phyloP scores from a whole-genome alignment of 2,329 filamentous ascomycete species.

The Plenodomus biglobosus region DNA sequence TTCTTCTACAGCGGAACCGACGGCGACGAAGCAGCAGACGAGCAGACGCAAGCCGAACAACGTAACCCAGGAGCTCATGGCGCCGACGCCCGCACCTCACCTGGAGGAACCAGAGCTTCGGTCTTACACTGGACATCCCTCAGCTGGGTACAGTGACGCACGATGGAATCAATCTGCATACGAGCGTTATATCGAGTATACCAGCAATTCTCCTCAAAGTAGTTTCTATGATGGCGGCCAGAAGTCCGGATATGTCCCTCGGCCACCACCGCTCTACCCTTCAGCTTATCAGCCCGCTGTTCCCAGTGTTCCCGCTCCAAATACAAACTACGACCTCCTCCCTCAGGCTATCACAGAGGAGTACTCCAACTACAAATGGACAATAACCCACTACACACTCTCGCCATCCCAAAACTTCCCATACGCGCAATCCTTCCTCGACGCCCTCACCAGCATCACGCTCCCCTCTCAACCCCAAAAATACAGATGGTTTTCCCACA shows the following conservation, averaged over 20 bases:
- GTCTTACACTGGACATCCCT: background rate
- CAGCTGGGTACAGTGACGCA: background rate
- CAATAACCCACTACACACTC: conserved; percentile 24
- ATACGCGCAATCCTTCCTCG: conserved; percentile 15
- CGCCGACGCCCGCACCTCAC: too few species aligned
- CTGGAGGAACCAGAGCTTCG: background rate
- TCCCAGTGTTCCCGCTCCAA: too few species aligned
- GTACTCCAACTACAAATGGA: conserved; percentile 28
- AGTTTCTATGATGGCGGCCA: too few species aligned
- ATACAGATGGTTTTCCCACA: conserved; percentile 16
- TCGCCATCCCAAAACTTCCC: conserved; percentile 6
- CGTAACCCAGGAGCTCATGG: background rate
- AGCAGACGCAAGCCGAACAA: background rate
- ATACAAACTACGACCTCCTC: conserved; percentile 2
- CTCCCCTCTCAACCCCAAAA: conserved; percentile 3
- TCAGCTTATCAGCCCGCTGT: too few species aligned
- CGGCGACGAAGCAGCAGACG: too few species aligned
- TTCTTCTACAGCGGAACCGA: too few species aligned
- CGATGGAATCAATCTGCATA: too few species aligned
- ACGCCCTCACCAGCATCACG: conserved; percentile 8
- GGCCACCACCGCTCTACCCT: too few species aligned
- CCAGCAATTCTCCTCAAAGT: too few species aligned
- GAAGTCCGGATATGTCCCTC: too few species aligned
- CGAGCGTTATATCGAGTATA: too few species aligned
- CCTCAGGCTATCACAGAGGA: conserved; percentile 18